A percentile compares a stretch with the other conserved stretches of the same genome.
These are phyloP conservation scores for Rhynchospora breviuscula DNA, from an alignment of 176 grass and related monocot species.

Conservation along the genomic window DNA sequence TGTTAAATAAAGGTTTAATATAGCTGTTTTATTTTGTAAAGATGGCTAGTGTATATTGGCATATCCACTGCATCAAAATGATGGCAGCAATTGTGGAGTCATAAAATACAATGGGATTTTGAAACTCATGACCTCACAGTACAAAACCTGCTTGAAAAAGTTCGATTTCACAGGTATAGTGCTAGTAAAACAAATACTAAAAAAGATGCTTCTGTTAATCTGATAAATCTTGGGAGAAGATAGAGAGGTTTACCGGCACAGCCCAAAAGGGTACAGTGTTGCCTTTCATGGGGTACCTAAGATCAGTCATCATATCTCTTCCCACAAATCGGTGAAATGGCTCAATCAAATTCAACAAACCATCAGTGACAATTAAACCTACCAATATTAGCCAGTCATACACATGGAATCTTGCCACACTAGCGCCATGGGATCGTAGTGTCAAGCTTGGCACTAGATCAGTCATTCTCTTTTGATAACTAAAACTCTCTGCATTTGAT, in stretches of 20 bases:
- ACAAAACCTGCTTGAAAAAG: neutral
- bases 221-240: neutral
- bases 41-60: neutral
- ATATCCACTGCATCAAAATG: neutral
- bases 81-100: neutral
- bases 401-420: constrained; percentile 46
- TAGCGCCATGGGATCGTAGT: constrained; percentile 51
- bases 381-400: constrained; percentile 69
- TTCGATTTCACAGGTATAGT: neutral
- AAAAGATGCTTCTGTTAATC: constrained; percentile 11
- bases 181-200: neutral
- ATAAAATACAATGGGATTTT: neutral
- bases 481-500: constrained; percentile 5
- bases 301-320: constrained; percentile 67
- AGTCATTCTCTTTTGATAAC: neutral
- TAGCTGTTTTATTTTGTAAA: neutral
- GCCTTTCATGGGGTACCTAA: constrained; percentile 68
- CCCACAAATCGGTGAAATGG: constrained; percentile 80
- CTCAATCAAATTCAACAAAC: constrained; percentile 70
- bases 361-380: constrained; percentile 46
- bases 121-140: neutral
- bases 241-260: constrained; percentile 49
- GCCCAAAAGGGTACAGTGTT: constrained; percentile 84
- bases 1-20: neutral
- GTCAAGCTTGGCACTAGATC: constrained; percentile 6